Conservation (phyloP, 805 yeast species). For the Candida alai region DNA sequence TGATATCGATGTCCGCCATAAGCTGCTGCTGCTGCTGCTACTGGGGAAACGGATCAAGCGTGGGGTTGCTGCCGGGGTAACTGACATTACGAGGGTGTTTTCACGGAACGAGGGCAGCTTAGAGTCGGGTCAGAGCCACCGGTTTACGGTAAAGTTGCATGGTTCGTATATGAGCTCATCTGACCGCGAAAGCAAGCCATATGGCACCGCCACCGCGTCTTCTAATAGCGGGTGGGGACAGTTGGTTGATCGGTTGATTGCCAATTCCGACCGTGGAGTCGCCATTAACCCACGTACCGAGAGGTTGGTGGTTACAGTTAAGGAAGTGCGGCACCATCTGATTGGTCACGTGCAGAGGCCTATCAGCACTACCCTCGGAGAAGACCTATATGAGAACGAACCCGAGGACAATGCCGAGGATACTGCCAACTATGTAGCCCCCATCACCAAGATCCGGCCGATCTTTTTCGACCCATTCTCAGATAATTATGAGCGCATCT, state of each 20-base stretch:
- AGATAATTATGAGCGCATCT: conserved; percentile 55
- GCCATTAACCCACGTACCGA: conserved; percentile 83
- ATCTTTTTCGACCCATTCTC: conserved; percentile 63
- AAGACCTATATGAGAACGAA: neutral
- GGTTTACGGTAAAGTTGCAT: conserved; percentile 65
- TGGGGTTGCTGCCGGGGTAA: conserved; percentile 86
- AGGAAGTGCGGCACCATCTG: conserved; percentile 61
- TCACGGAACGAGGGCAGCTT: conserved; percentile 59
- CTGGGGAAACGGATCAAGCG: conserved; percentile 53
- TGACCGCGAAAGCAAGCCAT: conserved; percentile 17
- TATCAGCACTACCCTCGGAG: neutral
- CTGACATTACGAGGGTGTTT: conserved; percentile 78
- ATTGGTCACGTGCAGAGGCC: conserved; percentile 1
- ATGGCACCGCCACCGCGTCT: conserved; percentile 10
- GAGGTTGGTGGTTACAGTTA: conserved; percentile 61
- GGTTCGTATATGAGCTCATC: conserved; percentile 58
- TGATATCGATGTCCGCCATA: conserved; percentile 31
- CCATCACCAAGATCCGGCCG: conserved; percentile 64
- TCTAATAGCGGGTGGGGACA: conserved; percentile 85
- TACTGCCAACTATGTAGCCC: conserved; percentile 36
- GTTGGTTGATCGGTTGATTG: conserved; percentile 68
- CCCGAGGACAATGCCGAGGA: conserved; percentile 15
- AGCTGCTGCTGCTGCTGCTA: too few relatives aligned
- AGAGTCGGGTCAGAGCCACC: conserved; percentile 61
- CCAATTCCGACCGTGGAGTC: conserved; percentile 71